Base-by-base conservation (phyloP, 495 filamentous ascomycete genomes). In the Copromyces sp. region DNA sequence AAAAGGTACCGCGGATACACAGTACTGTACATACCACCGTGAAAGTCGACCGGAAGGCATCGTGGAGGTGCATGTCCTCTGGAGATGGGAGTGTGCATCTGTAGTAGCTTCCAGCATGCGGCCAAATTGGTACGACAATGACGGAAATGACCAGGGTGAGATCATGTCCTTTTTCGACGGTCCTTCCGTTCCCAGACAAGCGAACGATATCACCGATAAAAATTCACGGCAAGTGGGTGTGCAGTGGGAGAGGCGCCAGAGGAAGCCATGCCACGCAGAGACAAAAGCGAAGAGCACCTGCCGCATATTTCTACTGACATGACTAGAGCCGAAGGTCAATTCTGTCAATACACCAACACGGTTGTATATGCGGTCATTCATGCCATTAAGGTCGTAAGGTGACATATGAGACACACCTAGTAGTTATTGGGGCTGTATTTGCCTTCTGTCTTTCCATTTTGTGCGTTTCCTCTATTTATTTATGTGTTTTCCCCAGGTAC, bases 141-240 rank as follows among this genome's bases (percentile, higher is more conserved):
- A 79, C 78, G 77, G 78, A 75, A 77, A 79, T 75, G 77, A 78
- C 74, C 71, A 76, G 76, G 77, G 72, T 70, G 71, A 35, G 53
- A 65, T 65, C 53, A 65, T 65, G 53, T 65, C 53, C 53, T 35
- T 35, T 65, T 65, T 35, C 53, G 53, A 65, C 24, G 29, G 29
- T 32, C 14, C 53, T 61, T 61, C 24, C 24, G 24, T 24, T 24
- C 53, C 53, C 29, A 61, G 45, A 14, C 45, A 53, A 53, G 53
- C 53, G 53, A 32, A 65, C 53, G 53, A 65, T 35, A 35, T 14
- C 14, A 35, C 29, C 53, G 53, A 65, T 65, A 37, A 65, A 35
- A 35, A 35, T 4, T 35, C 53, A 65, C 29, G 29, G 53, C 14
- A 24, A 65, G 53, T 65, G 29, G 29, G 53, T 65, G 53, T 65